A percentile compares a stretch with the other conserved stretches of the same genome.
These are phyloP conservation scores for Backusella luteola DNA, from an alignment of 192 early-diverging fungal genomes.

Conservation along the genomic window DNA sequence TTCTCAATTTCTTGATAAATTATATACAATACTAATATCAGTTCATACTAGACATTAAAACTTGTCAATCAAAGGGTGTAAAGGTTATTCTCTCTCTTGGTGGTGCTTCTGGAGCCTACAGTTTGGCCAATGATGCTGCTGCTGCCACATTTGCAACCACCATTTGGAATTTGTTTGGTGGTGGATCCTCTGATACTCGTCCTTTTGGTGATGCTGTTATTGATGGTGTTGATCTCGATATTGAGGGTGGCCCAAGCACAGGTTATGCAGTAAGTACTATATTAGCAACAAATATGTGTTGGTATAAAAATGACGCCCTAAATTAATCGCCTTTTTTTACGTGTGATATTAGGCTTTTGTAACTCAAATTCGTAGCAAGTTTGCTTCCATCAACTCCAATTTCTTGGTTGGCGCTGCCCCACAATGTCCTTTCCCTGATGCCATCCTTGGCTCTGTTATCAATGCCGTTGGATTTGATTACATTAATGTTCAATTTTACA, in stretches of 20 bases:
- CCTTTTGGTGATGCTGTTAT: conserved; percentile 71
- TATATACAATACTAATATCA: not conserved
- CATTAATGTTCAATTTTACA: conserved; percentile 80
- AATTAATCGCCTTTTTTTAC: not conserved
- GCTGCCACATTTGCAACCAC: conserved; percentile 61
- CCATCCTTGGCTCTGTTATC: conserved; percentile 56
- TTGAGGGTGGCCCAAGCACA: conserved; percentile 62
- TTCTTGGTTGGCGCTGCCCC: conserved; percentile 65
- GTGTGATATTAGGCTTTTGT: conserved; percentile 43
- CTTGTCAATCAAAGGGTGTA: conserved; percentile 74
- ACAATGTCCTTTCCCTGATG: conserved; percentile 79
- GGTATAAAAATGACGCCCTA: not conserved
- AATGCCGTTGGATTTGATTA: conserved; percentile 62
- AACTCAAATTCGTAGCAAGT: conserved; percentile 50
- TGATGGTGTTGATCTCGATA: conserved; percentile 53
- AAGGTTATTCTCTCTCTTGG: conserved; percentile 72
- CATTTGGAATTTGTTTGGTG: conserved; percentile 77
- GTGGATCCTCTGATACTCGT: conserved; percentile 55
- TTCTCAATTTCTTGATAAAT: not conserved
- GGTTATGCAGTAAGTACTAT: conserved; percentile 44
- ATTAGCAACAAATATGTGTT: not conserved
- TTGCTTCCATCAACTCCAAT: conserved; percentile 36
- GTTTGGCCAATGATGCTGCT: conserved; percentile 55
- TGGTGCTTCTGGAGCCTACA: conserved; percentile 63
- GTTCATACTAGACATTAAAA: conserved; percentile 51